phyloP scores from a whole-genome alignment of 495 filamentous ascomycete species.

The Tirmania nivea region DNA sequence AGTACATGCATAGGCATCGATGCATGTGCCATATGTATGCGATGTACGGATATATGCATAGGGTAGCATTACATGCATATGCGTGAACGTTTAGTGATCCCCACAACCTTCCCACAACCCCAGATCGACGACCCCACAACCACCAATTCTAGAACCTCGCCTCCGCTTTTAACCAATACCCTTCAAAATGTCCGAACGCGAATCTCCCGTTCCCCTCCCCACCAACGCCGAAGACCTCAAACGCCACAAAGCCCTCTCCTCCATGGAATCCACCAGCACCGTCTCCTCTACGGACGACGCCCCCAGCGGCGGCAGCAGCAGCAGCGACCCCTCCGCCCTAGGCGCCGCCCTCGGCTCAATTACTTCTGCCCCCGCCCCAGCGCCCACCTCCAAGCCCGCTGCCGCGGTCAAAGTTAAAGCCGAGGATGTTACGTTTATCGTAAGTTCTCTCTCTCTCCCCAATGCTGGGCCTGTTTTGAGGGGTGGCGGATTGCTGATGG shows the following conservation, averaged over 20 bases:
- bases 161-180: not conserved
- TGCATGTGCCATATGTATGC: too few species aligned
- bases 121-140: not conserved
- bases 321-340: conserved; percentile 62
- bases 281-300: conserved; percentile 47
- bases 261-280: conserved; percentile 61
- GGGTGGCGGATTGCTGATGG: conserved; percentile 1
- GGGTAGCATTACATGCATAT: too few species aligned
- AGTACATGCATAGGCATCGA: too few species aligned
- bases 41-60: too few species aligned
- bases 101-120: too few species aligned
- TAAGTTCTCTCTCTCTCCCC: not conserved
- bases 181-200: conserved; percentile 26
- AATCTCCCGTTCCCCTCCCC: conserved; percentile 35
- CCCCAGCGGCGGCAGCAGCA: conserved; percentile 25
- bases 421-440: conserved; percentile 37
- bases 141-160: not conserved
- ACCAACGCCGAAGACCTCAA: conserved; percentile 49
- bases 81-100: too few species aligned
- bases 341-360: conserved; percentile 62
- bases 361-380: conserved; percentile 21
- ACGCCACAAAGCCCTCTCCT: conserved; percentile 45
- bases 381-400: conserved; percentile 14
- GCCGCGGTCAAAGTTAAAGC: conserved; percentile 39
- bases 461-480: not conserved